A percentile compares a stretch with the other conserved stretches of the same genome.
Evolutionary conservation across 164 flowering plant genomes (phyloP).

Genomic region (Vitis amurensis): DNA sequence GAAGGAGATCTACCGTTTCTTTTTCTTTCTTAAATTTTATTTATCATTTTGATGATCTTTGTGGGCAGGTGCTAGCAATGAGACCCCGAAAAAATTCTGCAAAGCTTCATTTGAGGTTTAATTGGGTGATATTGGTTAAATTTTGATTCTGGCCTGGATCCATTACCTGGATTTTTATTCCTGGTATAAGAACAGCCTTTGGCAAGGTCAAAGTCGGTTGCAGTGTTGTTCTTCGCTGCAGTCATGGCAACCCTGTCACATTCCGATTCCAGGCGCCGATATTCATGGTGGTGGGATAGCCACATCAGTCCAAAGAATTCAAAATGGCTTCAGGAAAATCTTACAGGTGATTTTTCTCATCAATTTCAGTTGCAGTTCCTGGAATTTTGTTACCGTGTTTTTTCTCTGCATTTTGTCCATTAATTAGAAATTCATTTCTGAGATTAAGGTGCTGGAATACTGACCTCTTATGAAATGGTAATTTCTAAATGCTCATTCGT

Average conservation of each 20-base stretch:
- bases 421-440: too few relatives aligned
- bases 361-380: background rate
- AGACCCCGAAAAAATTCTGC: background rate
- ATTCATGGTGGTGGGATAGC: conserved; percentile 90
- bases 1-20: background rate
- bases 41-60: conserved; percentile 11
- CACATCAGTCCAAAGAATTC: conserved; percentile 75
- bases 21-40: background rate
- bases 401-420: background rate
- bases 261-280: conserved; percentile 50
- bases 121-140: conserved; percentile 1
- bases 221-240: conserved; percentile 31
- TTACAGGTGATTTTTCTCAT: conserved; percentile 43
- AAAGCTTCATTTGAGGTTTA: conserved; percentile 1
- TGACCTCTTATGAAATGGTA: too few relatives aligned
- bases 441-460: too few relatives aligned
- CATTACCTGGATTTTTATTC: conserved; percentile 16
- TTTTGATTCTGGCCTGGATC: conserved; percentile 40
- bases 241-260: conserved; percentile 51
- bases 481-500: too few relatives aligned
- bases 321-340: conserved; percentile 79
- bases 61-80: conserved; percentile 14
- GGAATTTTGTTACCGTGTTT: background rate
- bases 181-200: conserved; percentile 33
- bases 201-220: conserved; percentile 30